Base-by-base conservation (phyloP, 2,329 filamentous ascomycete species). In the Dendryphion nanum region DNA sequence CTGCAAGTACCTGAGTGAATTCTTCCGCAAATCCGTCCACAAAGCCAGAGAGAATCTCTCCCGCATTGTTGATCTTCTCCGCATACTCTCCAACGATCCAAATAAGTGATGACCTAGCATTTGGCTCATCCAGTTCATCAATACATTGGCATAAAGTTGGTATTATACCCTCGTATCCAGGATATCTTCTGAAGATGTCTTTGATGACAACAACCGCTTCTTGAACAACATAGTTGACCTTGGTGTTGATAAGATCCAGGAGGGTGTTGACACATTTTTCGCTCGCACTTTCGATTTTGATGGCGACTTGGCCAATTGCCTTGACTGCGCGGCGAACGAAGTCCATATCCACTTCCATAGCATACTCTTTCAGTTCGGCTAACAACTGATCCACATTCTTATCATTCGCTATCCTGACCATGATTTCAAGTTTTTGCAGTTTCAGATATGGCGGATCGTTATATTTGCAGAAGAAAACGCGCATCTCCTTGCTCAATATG, bases 401-500 rank as follows among this genome's bases (percentile, higher is more conserved):
- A 53, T 96, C 90, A 69, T 96, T 97, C 44, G 91, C 89, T 82
- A 98, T 97, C 66, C 93, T 84, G 33, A 98, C 91, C 93, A 98
- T 97, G 47, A 97, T 97, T 64, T 98, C 93, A 34, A 98, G 79
- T 64, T 98, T 98, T 63, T 95, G 86, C 43, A 98, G 82, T 68
- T 98, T 98, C 57, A 98, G 83, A 64, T 98, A 98, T 16, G 89
- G 89, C 2, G 93, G 91, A 55, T 98, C 93, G 63, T 97, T 97
- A 73, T 98, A 98, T 71, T 98, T 98, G 83, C 93, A 98, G 73
- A 98, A 98, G 73, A 98, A 98, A 6, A 98, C 93, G 30, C 93
- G 82, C 58, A 98, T 82, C 67, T 98, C 93, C 67, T 97, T 97
- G 75, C 88, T 95, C 7, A 98, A 77, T 39, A 98, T 96, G 52